These are phyloP conservation scores for Westerdykella ornata DNA, from an alignment of 2,329 filamentous ascomycete genomes.

Conservation along the genomic window DNA sequence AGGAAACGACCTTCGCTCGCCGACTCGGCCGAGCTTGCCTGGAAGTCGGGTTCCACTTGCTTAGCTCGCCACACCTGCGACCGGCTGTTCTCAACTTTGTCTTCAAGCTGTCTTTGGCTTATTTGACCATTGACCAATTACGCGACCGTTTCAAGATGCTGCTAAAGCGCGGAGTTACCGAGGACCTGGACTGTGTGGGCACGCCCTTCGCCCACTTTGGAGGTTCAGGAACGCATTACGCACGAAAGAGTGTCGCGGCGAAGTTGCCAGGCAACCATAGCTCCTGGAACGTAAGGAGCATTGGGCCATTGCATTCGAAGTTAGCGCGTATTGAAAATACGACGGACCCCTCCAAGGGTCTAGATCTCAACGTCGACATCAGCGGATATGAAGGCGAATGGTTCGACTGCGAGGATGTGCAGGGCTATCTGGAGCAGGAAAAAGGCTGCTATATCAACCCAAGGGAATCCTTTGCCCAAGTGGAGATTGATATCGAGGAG, in stretches of 20 bases:
- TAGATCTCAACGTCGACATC: slow-evolving; percentile 47
- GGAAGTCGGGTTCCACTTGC: slow-evolving; percentile 57
- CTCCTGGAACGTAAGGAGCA: slow-evolving; percentile 27
- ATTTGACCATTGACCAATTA: slow-evolving; percentile 41
- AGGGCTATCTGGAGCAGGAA: slow-evolving; percentile 59
- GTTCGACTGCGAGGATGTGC: slow-evolving; percentile 70
- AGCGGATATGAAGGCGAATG: slow-evolving; percentile 66
- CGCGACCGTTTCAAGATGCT: slow-evolving; percentile 36
- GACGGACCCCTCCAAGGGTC: slow-evolving; percentile 36
- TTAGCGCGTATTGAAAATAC: slow-evolving; percentile 20
- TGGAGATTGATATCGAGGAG: slow-evolving; percentile 24
- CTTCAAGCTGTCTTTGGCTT: slow-evolving; percentile 64
- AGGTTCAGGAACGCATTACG: slow-evolving; percentile 61
- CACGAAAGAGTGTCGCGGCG: slow-evolving; percentile 34
- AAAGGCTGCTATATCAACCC: slow-evolving; percentile 58
- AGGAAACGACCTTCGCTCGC: slow-evolving; percentile 63
- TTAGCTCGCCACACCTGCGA: slow-evolving; percentile 41
- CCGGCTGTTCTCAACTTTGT: slow-evolving; percentile 40
- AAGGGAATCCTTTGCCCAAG: slow-evolving; percentile 54
- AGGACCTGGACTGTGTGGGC: slow-evolving; percentile 53
- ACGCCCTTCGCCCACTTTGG: slow-evolving; percentile 61
- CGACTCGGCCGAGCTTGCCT: slow-evolving; percentile 60
- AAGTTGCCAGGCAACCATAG: slow-evolving; percentile 28
- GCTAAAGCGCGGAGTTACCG: slow-evolving; percentile 36
- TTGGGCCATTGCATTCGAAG: slow-evolving; percentile 30